phyloP scores from a whole-genome alignment of 495 filamentous ascomycete species.

The Hypoxylon intermedium region DNA sequence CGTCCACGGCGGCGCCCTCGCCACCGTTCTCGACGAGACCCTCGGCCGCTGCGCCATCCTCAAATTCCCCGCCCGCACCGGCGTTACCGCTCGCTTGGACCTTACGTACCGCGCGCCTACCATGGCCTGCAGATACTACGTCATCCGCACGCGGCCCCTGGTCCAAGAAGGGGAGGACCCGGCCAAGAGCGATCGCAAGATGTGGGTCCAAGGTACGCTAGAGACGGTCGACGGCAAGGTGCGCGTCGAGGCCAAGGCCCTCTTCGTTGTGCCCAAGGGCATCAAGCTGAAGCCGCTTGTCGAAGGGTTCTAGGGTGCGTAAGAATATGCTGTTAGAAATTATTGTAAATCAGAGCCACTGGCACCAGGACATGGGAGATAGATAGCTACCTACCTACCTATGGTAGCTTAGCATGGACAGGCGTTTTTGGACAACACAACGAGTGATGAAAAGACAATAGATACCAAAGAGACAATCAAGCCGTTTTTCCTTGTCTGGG shows the following conservation, averaged over 20 bases:
- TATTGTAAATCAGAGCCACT: not conserved
- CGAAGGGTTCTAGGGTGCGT: conserved; percentile 47
- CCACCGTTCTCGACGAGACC: conserved; percentile 74
- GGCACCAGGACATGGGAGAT: too few relatives aligned
- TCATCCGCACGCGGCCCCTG: conserved; percentile 61
- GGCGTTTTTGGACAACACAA: too few relatives aligned
- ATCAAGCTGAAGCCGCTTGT: conserved; percentile 55
- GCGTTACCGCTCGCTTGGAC: conserved; percentile 70
- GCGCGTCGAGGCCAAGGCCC: conserved; percentile 62
- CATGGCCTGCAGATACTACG: conserved; percentile 66
- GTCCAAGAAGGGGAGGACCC: conserved; percentile 45
- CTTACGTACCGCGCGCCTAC: conserved; percentile 68
- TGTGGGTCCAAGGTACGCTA: conserved; percentile 64
- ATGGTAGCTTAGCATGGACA: too few relatives aligned
- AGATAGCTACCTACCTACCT: too few relatives aligned
- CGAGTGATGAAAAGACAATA: too few relatives aligned
- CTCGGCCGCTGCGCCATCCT: conserved; percentile 61
- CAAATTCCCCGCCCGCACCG: conserved; percentile 51
- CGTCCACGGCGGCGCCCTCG: conserved; percentile 79
- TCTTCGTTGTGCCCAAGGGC: conserved; percentile 69
- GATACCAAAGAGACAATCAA: too few relatives aligned
- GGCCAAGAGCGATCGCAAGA: conserved; percentile 65
- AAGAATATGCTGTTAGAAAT: not conserved
- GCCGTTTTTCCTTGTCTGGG: too few relatives aligned
- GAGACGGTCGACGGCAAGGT: conserved; percentile 60